phyloP scores from a whole-genome alignment of 2,329 filamentous ascomycete genomes.

The Cladophialophora chaetospira region DNA sequence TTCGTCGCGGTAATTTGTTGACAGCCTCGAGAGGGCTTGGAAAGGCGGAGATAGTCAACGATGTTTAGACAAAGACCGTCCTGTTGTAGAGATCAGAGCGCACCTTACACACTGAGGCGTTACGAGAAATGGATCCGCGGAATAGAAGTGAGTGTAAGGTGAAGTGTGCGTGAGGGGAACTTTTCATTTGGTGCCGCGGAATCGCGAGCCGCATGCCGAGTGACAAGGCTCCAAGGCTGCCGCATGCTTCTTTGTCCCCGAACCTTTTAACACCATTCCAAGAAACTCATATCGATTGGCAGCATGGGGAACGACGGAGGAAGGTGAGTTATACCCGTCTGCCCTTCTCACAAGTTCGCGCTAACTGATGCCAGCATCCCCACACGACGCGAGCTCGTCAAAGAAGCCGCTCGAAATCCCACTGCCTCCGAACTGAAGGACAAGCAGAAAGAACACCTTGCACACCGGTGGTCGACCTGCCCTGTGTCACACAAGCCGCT shows the following conservation, averaged over 20 bases:
- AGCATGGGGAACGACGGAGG: constrained; percentile 93
- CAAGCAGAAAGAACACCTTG: constrained; percentile 78
- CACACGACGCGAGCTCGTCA: constrained; percentile 92
- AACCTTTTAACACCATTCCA: not conserved
- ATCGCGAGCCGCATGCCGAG: not conserved
- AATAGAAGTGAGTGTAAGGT: not conserved
- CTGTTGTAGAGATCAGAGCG: not conserved
- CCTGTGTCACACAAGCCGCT: constrained; percentile 80
- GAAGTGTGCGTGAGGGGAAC: constrained; percentile 2
- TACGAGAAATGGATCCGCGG: not conserved
- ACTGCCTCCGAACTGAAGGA: constrained; percentile 88
- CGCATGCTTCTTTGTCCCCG: not conserved
- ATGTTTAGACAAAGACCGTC: not conserved
- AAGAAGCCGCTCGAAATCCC: constrained; percentile 80
- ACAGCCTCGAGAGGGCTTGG: not conserved
- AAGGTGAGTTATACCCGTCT: constrained; percentile 49
- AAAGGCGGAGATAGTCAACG: constrained; percentile 1
- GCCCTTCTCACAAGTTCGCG: too few relatives aligned
- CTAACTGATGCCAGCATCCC: constrained; percentile 66
- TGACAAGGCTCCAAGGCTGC: not conserved
- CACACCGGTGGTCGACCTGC: constrained; percentile 84
- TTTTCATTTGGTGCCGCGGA: not conserved
- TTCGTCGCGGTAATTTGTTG: not conserved
- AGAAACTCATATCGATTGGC: not conserved
- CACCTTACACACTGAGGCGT: not conserved